phyloP scores from a whole-genome alignment of 2,329 filamentous ascomycete genomes.

The Ophiostoma ulmi region DNA sequence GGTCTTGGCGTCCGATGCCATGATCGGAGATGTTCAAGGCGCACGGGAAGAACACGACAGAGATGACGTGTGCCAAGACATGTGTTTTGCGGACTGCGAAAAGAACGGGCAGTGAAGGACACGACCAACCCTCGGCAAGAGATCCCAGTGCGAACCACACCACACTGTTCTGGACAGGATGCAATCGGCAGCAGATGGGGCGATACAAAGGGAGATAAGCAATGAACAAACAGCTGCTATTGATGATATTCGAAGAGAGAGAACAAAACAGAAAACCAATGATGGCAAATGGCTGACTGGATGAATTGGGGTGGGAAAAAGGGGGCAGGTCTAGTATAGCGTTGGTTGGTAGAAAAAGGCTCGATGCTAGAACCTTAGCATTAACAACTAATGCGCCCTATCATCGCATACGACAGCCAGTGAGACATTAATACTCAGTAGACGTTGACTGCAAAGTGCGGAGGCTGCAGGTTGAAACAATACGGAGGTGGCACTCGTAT shows the following conservation, averaged over 20 bases:
- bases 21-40: not conserved
- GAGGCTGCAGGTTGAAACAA: not conserved
- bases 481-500: not conserved
- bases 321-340: not conserved
- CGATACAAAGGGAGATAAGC: not conserved
- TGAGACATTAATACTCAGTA: too few relatives aligned
- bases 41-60: not conserved
- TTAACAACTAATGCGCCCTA: too few relatives aligned
- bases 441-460: not conserved
- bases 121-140: not conserved
- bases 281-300: too few relatives aligned
- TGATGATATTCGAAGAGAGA: not conserved
- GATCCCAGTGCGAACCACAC: not conserved
- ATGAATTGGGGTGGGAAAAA: not conserved
- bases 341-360: not conserved
- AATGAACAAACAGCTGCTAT: not conserved
- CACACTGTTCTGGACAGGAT: not conserved
- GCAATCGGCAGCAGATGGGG: not conserved
- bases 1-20: constrained; percentile 16
- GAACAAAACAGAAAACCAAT: not conserved
- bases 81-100: not conserved
- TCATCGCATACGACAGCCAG: not conserved
- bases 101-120: not conserved
- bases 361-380: not conserved
- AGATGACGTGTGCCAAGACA: constrained; percentile 21